phyloP scores from a whole-genome alignment of 345 rosid genomes.

The Schrenkiella parvula region DNA sequence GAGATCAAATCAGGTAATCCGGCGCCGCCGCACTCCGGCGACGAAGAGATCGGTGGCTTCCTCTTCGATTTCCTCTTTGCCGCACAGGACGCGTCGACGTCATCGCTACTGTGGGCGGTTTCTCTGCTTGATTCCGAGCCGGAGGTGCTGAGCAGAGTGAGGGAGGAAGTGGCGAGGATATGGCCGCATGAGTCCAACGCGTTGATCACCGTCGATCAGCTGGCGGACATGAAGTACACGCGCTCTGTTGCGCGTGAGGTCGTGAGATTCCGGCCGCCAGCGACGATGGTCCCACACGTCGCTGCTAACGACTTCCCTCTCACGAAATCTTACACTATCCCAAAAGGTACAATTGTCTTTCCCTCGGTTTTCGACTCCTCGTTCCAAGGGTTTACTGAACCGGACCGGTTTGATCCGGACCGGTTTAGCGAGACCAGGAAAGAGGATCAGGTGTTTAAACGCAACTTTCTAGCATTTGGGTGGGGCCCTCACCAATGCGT shows the following conservation, averaged over 20 bases:
- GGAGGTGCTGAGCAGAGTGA: conserved; percentile 52
- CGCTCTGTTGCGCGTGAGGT: conserved; percentile 89
- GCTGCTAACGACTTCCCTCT: conserved; percentile 59
- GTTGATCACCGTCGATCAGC: conserved; percentile 53
- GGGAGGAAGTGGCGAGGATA: conserved; percentile 55
- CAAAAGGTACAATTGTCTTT: conserved; percentile 74
- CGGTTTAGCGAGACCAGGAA: conserved; percentile 54
- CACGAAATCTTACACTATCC: conserved; percentile 66
- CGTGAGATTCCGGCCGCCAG: conserved; percentile 65
- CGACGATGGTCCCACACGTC: conserved; percentile 79
- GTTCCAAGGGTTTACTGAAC: conserved; percentile 69
- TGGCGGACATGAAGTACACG: conserved; percentile 75
- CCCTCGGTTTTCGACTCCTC: conserved; percentile 83
- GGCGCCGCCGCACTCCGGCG: conserved; percentile 45
- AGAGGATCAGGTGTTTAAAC: conserved; percentile 52
- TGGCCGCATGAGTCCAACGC: conserved; percentile 71
- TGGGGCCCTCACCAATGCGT: conserved; percentile 91
- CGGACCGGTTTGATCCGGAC: conserved; percentile 77
- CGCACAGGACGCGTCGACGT: conserved; percentile 89
- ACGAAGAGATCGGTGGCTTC: conserved; percentile 58
- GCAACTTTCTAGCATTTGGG: conserved; percentile 69
- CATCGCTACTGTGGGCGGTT: conserved; percentile 82
- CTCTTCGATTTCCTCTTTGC: conserved; percentile 85
- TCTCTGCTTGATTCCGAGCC: conserved; percentile 72
- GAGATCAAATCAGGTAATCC: conserved; percentile 37